Base-by-base conservation (phyloP, 1,139 yeast species). In the Diutina rugosa region DNA sequence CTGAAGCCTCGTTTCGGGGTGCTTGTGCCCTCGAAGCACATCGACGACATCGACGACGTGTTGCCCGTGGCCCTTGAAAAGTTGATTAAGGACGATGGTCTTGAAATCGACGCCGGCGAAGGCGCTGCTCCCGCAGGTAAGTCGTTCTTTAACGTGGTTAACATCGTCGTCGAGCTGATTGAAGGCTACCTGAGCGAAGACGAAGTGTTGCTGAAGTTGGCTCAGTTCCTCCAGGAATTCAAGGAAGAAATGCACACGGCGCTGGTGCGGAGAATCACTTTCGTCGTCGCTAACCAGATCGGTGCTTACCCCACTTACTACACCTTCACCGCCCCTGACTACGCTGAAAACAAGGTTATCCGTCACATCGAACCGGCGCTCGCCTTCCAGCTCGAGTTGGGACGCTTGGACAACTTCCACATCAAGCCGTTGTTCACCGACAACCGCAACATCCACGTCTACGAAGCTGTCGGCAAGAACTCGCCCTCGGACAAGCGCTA, bases 301-400 rank as follows among this genome's bases (percentile, higher is more conserved):
- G 98, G 98, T 62, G 71, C 86, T 55, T 90, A 93, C 73, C 99
- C 99, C 64, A 88, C 87, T 71, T 93, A 93, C 76, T 95, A 86
- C 74, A 93, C 99, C 49, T 95, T 88, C 79, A 88, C 89, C 65
- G 96, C 95, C 60, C 96, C 96, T 56, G 80, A 80, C 48, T 93
- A 87, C 70, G 64, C 65, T 51, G 95, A 87, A 72, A 96, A 93
- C 74, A 83, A 86, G 73, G 91, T 91, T 46, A 89, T 93, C 69
- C 91, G 99, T 76, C 97, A 93, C 69, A 90, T 93, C 66, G 99
- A 93, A 72, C 99, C 99, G 41, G 97, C 99, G 53, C 79, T 93
- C 66, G 99, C 99, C 57, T 93, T 85, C 87, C 99, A 93, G 76
- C 80, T 93, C 65, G 99, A 93, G 74, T 80, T 93, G 63, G 95